Conservation (phyloP, 129 eudicot species). For the Saussurea involucrata region DNA sequence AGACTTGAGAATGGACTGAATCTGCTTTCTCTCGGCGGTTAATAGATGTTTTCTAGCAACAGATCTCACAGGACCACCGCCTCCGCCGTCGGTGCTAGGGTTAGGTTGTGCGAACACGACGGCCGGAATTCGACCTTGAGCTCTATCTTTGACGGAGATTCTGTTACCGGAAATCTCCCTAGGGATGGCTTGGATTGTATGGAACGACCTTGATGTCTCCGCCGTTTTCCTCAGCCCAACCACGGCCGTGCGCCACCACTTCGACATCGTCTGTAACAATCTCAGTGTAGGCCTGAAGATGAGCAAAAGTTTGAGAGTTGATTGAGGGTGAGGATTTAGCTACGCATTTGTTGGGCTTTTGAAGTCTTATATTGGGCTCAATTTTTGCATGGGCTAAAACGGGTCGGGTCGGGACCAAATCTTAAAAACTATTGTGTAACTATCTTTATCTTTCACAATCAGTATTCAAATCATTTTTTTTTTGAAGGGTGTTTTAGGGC, state of each 20-base stretch:
- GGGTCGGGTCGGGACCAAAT: no score
- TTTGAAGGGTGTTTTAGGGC: no score
- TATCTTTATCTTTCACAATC: no score
- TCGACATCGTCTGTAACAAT: conserved; percentile 37
- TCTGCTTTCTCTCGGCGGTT: conserved; percentile 76
- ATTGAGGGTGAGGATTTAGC: background rate
- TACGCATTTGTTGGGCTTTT: conserved; percentile 23
- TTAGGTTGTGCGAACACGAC: conserved; percentile 68
- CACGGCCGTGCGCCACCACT: conserved; percentile 70
- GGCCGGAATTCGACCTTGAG: conserved; percentile 89
- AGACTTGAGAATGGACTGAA: conserved; percentile 60
- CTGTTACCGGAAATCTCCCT: conserved; percentile 65
- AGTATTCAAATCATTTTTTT: no score
- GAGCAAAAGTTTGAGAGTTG: background rate
- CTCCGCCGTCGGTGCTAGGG: conserved; percentile 30
- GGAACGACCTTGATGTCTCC: conserved; percentile 36
- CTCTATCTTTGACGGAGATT: conserved; percentile 72
- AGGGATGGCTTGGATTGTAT: conserved; percentile 85
- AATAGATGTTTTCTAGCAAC: conserved; percentile 57
- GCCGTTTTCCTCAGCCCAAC: conserved; percentile 26
- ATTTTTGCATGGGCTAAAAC: background rate
- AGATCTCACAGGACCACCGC: conserved; percentile 20
- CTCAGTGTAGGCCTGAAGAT: background rate
- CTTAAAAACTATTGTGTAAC: no score
- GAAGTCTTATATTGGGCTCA: conserved; percentile 2